Evolutionary conservation across 257 asterid species (phyloP), one percentile per base, ranked within the genome.

Genomic region (Ligustrum vulgare): DNA sequence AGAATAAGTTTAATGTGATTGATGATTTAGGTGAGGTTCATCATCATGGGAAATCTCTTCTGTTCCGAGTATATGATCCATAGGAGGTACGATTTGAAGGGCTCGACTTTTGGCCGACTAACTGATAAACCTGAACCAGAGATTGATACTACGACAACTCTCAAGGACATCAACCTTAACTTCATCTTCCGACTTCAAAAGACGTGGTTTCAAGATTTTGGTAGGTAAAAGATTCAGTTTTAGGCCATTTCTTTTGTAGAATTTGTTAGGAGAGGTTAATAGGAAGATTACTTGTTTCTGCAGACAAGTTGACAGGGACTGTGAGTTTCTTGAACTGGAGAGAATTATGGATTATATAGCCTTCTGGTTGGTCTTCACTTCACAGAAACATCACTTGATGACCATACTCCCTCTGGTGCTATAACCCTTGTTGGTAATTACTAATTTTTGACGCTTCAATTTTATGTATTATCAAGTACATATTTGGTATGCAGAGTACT

Each of bases 121-220:
- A 91, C 98, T 0, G 97, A 93, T 41, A 91, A 93, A 79, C 96
- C 98, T 7, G 97, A 93, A 75, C 82, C 96, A 47, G 94, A 89
- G 85, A 90, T 93, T 22, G 97, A 93, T 70, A 85, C 96, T 64
- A 91, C 88, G 58, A 93, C 98, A 23, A 93, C 98, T 9, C 94
- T 93, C 39, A 93, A 93, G 76, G 98, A 93, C 77, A 94, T 93
- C 13, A 97, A 93, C 78, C 97, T 93, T 74, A 89, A 91, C 87
- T 91, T 90, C 84, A 66, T 93, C 13, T 89, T 93, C 77, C 83
- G 89, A 60, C 85, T 93, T 31, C 96, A 93, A 64, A 90, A 87
- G 83, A 85, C 93, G 5, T 90, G 98, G 98, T 91, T 84, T 79
- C 94, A 91, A 85, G 97, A 93, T 75, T 87, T 93, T 12, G 70